Conservation (phyloP, 176 grass and related monocot species). For the Aegilops bicornis region DNA sequence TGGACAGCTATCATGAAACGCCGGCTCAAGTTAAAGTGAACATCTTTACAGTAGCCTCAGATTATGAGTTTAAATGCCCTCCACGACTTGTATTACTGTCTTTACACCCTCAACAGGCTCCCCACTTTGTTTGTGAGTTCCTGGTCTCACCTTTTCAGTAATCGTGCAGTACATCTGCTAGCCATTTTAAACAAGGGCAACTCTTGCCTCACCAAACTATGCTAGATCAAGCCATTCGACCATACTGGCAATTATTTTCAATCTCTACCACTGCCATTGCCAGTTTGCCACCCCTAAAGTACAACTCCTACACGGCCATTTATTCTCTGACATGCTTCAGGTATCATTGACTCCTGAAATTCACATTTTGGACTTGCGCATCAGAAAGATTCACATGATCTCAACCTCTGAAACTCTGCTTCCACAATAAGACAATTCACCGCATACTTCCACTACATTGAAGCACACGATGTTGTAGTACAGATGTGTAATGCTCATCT, state of each 20-base stretch:
- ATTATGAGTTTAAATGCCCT: background rate
- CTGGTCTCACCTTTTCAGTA: background rate
- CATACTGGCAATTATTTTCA: background rate
- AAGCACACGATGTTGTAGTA: background rate
- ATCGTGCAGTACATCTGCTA: background rate
- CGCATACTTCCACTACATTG: background rate
- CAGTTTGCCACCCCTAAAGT: background rate
- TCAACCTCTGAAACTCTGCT: background rate
- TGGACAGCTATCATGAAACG: background rate
- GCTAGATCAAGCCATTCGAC: background rate
- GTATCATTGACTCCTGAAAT: slow-evolving; percentile 19
- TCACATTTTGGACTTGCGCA: background rate
- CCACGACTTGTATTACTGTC: background rate
- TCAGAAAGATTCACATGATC: background rate
- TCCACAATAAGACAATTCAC: slow-evolving; percentile 5
- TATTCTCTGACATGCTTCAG: slow-evolving; percentile 4
- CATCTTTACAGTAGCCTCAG: background rate
- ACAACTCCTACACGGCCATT: background rate
- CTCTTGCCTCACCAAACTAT: background rate
- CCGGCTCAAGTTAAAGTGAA: background rate
- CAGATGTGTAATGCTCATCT: background rate
- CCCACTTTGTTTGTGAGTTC: background rate
- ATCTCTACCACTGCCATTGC: background rate
- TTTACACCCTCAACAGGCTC: slow-evolving; percentile 6
- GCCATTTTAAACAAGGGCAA: slow-evolving; percentile 10